These are phyloP conservation scores for Oenanthe javanica DNA, from an alignment of 140 eudicot species.

Conservation along the genomic window DNA sequence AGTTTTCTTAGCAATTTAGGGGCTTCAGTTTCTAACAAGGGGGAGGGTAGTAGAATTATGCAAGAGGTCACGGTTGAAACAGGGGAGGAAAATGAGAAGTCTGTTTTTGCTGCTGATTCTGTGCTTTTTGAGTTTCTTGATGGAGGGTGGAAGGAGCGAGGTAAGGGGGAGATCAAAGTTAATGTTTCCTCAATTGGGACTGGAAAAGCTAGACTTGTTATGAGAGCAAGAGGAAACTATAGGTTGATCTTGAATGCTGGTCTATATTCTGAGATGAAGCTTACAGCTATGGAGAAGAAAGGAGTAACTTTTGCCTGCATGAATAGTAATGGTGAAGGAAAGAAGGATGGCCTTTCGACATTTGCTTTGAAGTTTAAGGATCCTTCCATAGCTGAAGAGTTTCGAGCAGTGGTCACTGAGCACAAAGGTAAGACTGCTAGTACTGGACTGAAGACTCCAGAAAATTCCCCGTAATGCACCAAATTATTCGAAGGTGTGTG, in stretches of 20 bases:
- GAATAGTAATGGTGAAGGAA: conserved; percentile 61
- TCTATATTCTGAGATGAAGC: conserved; percentile 81
- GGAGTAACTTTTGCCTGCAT: conserved; percentile 91
- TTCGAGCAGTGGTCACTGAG: conserved; percentile 43
- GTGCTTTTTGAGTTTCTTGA: conserved; percentile 61
- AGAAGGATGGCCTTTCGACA: conserved; percentile 66
- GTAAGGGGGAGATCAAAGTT: conserved; percentile 85
- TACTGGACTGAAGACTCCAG: conserved; percentile 48
- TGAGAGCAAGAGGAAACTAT: conserved; percentile 84
- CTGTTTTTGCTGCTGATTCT: conserved; percentile 72
- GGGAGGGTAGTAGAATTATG: conserved; percentile 45
- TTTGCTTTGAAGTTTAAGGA: conserved; percentile 84
- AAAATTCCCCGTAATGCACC: conserved; percentile 60
- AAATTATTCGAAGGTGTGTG: conserved; percentile 23
- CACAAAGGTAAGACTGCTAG: conserved; percentile 41
- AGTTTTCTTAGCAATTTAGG: conserved; percentile 49
- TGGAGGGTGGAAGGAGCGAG: conserved; percentile 92
- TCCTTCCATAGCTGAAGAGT: conserved; percentile 52
- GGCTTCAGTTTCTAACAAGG: conserved; percentile 28
- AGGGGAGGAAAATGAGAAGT: conserved; percentile 84
- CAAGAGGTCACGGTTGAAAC: conserved; percentile 79
- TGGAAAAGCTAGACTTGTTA: conserved; percentile 65
- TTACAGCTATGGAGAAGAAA: conserved; percentile 78
- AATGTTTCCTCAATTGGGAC: conserved; percentile 53
- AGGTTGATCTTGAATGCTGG: conserved; percentile 80